These are phyloP conservation scores for Cryptococcus hybrid DNA, from an alignment of 1,284 basidiomycete genomes.

Conservation along the genomic window DNA sequence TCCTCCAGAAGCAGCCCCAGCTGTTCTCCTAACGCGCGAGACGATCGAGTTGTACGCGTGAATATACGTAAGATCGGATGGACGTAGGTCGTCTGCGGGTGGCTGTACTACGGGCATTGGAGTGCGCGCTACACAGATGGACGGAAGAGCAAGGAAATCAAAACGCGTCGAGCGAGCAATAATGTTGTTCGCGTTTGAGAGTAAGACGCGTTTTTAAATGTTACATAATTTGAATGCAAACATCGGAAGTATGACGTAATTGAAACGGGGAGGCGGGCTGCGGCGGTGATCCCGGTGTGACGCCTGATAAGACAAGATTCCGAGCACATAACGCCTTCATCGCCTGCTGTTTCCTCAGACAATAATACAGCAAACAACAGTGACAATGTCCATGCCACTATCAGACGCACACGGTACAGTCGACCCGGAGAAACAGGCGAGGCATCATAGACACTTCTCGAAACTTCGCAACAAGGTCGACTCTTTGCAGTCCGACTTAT, in stretches of 20 bases:
- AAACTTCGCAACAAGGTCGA: conserved; percentile 39
- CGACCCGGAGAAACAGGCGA: background rate
- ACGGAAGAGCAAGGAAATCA: conserved; percentile 2
- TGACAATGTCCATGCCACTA: conserved; percentile 23
- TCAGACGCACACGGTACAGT: conserved; percentile 19
- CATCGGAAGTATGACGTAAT: background rate
- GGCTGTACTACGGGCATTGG: conserved; percentile 49
- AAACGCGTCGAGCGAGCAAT: conserved; percentile 2
- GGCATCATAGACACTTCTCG: conserved; percentile 19
- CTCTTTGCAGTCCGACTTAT: conserved; percentile 31
- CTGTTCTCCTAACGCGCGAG: conserved; percentile 54
- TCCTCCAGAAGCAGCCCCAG: conserved; percentile 35
- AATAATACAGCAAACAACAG: background rate
- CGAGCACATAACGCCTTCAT: too few species aligned
- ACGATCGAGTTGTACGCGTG: conserved; percentile 77
- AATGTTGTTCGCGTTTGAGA: background rate
- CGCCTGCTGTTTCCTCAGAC: background rate
- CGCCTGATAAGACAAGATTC: too few species aligned
- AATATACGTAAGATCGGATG: conserved; percentile 57
- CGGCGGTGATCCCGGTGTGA: too few species aligned
- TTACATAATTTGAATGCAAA: background rate
- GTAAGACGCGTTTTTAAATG: background rate
- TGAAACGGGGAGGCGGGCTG: too few species aligned
- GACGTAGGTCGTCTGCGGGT: conserved; percentile 39
- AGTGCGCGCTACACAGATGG: background rate